Conservation (phyloP, 345 rosid genomes). For the Lumnitzera littorea region DNA sequence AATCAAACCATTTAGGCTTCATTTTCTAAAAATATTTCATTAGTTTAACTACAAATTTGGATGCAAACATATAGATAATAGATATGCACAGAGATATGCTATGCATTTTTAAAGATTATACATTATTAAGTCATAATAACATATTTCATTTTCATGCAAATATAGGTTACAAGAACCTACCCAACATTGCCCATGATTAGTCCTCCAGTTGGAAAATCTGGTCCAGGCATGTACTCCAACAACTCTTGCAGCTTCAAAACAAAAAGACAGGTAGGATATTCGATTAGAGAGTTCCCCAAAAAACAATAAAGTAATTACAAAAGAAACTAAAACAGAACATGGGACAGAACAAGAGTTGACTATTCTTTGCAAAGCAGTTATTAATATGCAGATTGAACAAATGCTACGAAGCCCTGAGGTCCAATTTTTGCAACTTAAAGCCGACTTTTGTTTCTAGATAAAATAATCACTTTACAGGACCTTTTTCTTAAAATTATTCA, state of each 20-base stretch:
- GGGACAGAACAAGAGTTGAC: background rate
- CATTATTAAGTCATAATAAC: too few species aligned
- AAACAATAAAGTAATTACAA: background rate
- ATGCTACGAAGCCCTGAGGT: too few species aligned
- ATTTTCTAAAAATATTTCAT: too few species aligned
- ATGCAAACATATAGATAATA: too few species aligned
- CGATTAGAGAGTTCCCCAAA: background rate
- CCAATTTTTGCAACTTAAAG: too few species aligned
- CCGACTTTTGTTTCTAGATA: too few species aligned
- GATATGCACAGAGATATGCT: too few species aligned
- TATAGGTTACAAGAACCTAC: constrained; percentile 28
- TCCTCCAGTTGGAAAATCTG: constrained; percentile 99
- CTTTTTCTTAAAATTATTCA: too few species aligned
- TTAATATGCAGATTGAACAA: background rate
- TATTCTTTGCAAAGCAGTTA: background rate
- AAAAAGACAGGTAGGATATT: background rate
- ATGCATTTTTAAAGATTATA: too few species aligned
- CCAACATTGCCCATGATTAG: constrained; percentile 91
- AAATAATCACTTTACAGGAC: too few species aligned
- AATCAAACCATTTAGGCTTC: too few species aligned
- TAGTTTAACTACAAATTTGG: too few species aligned
- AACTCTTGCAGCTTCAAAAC: constrained; percentile 78
- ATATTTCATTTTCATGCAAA: background rate
- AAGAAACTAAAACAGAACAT: background rate
- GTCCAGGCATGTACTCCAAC: constrained; percentile 98